phyloP scores from a whole-genome alignment of 202 grass and related monocot genomes.

The Carex sylvatica region DNA sequence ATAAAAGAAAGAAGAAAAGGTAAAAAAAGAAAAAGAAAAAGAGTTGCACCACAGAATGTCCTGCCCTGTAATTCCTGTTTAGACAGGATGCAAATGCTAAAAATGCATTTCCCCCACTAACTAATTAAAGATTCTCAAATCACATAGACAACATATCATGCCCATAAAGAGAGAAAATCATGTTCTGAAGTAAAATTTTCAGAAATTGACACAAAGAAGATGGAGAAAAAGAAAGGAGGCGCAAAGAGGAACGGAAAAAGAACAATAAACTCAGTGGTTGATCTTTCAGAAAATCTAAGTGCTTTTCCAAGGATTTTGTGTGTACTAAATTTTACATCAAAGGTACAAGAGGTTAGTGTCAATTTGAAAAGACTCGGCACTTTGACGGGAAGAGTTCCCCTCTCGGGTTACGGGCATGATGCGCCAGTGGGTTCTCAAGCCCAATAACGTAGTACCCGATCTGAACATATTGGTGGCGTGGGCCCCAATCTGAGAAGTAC shows the following conservation, averaged over 20 bases:
- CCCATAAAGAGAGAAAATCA: slow-evolving; percentile 32
- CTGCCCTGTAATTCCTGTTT: neutral
- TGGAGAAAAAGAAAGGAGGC: slow-evolving; percentile 9
- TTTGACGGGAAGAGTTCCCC: slow-evolving; percentile 36
- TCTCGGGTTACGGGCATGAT: slow-evolving; percentile 32
- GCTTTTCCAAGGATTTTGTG: slow-evolving; percentile 3
- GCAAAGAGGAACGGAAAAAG: slow-evolving; percentile 16
- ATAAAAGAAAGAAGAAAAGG: neutral
- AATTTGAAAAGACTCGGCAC: no score
- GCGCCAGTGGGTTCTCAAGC: slow-evolving; percentile 49
- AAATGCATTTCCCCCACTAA: neutral
- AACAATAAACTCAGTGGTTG: neutral
- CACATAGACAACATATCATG: slow-evolving; percentile 3
- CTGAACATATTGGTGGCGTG: slow-evolving; percentile 55
- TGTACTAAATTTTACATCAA: neutral
- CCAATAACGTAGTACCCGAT: slow-evolving; percentile 37
- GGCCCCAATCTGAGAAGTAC: slow-evolving; percentile 38
- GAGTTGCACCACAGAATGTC: neutral
- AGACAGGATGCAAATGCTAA: neutral
- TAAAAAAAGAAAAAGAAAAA: neutral
- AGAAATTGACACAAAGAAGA: slow-evolving; percentile 26
- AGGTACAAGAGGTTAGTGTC: neutral
- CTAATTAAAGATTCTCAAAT: neutral
- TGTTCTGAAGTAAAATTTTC: slow-evolving; percentile 33
- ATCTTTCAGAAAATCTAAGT: neutral